phyloP scores from a whole-genome alignment of 2,329 filamentous ascomycete species.

The Fusarium solani-melongenae region DNA sequence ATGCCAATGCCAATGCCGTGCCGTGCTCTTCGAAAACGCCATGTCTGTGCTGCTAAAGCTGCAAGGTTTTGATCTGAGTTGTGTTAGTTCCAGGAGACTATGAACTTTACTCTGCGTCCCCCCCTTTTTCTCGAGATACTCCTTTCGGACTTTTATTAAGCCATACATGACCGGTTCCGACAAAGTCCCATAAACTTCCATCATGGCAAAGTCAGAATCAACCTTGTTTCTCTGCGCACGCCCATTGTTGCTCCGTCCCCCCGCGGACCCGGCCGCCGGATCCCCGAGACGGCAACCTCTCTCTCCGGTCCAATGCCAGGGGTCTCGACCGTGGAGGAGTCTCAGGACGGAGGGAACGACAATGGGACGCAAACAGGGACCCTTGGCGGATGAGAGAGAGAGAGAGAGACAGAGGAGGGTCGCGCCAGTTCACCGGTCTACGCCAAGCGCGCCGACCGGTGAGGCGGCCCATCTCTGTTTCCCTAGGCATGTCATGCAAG shows the following conservation, averaged over 20 bases:
- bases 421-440: constrained; percentile 3
- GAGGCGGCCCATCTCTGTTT: not conserved
- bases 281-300: constrained; percentile 1
- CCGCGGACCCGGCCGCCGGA: constrained; percentile 4
- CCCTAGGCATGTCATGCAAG: not conserved
- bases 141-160: not conserved
- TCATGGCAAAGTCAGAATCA: constrained; percentile 7
- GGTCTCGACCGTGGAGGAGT: not conserved
- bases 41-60: not conserved
- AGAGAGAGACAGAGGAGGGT: not conserved
- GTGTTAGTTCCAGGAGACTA: constrained; percentile 8
- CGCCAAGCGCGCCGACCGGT: not conserved
- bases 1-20: constrained; percentile 16
- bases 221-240: not conserved
- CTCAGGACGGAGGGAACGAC: not conserved
- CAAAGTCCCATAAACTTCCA: constrained; percentile 1
- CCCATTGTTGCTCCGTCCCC: not conserved
- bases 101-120: not conserved
- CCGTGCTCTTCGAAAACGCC: constrained; percentile 19
- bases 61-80: constrained; percentile 5
- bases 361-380: not conserved
- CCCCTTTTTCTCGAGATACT: not conserved
- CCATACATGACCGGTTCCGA: not conserved
- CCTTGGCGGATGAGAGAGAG: not conserved
- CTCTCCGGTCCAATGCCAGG: not conserved